Percentiles rank a stretch among this genome's conserved stretches.
These are phyloP conservation scores for Chaetomiaceae sp. DNA, from an alignment of 2,329 filamentous ascomycete species.

Conservation along the genomic window DNA sequence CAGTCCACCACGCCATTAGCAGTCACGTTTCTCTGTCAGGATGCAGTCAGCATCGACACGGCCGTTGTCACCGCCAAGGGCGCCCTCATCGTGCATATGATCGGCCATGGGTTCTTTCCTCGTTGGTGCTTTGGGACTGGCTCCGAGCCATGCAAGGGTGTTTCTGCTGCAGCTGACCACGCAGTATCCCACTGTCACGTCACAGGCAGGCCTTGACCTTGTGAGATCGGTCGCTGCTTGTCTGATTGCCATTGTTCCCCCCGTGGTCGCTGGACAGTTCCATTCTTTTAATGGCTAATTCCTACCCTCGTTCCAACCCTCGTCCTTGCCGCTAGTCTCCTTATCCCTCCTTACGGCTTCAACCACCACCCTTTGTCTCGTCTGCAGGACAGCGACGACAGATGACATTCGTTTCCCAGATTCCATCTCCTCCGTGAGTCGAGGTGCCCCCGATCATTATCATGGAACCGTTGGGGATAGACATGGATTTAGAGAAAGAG, in stretches of 20 bases:
- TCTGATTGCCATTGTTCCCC: conserved; percentile 7
- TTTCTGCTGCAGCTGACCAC: conserved; percentile 15
- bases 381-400: conserved; percentile 31
- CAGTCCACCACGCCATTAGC: too few relatives aligned
- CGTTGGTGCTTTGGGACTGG: conserved; percentile 4
- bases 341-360: conserved; percentile 12
- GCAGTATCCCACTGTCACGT: conserved; percentile 10
- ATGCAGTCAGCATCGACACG: neutral
- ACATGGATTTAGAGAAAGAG: conserved; percentile 20
- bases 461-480: conserved; percentile 13
- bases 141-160: neutral
- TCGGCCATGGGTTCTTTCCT: conserved; percentile 10
- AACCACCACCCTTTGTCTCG: conserved; percentile 14
- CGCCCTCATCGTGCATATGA: conserved; percentile 7
- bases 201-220: conserved; percentile 12
- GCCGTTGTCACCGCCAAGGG: too few relatives aligned
- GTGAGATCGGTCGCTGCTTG: conserved; percentile 23
- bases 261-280: conserved; percentile 2
- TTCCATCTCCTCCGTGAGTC: conserved; percentile 15
- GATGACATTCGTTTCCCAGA: conserved; percentile 14
- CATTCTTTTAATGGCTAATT: conserved; percentile 21
- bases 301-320: conserved; percentile 1
- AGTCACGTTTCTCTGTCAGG: neutral
- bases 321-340: conserved; percentile 4
- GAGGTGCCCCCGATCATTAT: conserved; percentile 13